Conservation (phyloP, 140 eudicot species). For the Flaveria floridana region DNA sequence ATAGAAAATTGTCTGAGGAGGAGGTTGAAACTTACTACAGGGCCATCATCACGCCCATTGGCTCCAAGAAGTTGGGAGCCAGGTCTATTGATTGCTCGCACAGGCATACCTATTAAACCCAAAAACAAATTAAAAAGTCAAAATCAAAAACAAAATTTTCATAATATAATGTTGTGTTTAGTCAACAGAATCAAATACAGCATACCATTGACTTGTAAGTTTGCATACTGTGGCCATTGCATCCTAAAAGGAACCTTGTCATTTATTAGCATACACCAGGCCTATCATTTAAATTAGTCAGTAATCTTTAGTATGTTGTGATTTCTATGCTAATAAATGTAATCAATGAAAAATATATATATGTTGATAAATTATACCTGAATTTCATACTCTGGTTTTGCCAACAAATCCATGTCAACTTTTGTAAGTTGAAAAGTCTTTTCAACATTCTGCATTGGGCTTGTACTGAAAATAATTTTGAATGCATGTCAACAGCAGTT, state of each 20-base stretch:
- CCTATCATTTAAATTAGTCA: constrained; percentile 43
- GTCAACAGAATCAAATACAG: constrained; percentile 19
- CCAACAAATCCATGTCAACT: constrained; percentile 62
- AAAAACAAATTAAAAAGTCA: neutral
- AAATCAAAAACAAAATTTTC: neutral
- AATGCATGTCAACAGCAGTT: neutral
- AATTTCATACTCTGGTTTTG: constrained; percentile 56
- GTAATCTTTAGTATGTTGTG: constrained; percentile 25
- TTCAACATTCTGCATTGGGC: constrained; percentile 75
- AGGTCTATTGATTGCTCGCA: constrained; percentile 80
- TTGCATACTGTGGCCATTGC: constrained; percentile 99
- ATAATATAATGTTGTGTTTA: constrained; percentile 5
- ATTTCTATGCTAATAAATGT: constrained; percentile 1
- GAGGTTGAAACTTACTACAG: constrained; percentile 57
- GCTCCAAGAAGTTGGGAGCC: constrained; percentile 87
- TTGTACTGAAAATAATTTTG: constrained; percentile 50
- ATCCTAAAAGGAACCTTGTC: constrained; percentile 92
- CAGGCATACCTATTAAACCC: constrained; percentile 61
- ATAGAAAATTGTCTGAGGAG: neutral
- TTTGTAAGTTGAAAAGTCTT: constrained; percentile 80
- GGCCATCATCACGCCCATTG: constrained; percentile 98
- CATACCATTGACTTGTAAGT: constrained; percentile 86
- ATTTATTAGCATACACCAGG: constrained; percentile 96
- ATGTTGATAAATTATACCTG: constrained; percentile 36
- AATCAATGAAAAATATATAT: neutral